Conservation (phyloP, 495 filamentous ascomycete genomes). For the Daldinia caldariorum region DNA sequence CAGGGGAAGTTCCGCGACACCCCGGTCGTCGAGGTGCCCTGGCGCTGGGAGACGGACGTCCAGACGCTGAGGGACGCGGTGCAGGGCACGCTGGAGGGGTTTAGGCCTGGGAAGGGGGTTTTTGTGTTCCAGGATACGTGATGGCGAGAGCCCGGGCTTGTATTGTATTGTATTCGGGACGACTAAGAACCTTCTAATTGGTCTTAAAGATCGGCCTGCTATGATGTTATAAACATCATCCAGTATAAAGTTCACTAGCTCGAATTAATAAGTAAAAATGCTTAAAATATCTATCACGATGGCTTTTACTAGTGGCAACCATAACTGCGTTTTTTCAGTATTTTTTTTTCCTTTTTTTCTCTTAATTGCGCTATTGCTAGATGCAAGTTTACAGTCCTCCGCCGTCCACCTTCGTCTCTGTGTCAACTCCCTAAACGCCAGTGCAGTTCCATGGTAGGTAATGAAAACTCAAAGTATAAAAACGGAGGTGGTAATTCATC, state of each 20-base stretch:
- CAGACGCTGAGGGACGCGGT: conserved; percentile 69
- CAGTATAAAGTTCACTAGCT: too few species aligned
- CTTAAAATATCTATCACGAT: too few species aligned
- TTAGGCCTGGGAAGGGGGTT: conserved; percentile 84
- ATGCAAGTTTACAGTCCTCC: conserved; percentile 16
- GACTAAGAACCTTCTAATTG: too few species aligned
- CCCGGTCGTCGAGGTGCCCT: conserved; percentile 79
- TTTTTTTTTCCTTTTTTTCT: neutral
- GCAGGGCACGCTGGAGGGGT: conserved; percentile 81
- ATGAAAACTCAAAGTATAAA: conserved; percentile 1
- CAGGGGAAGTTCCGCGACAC: conserved; percentile 82
- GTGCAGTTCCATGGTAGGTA: conserved; percentile 26
- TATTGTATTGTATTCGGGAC: neutral
- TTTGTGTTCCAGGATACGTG: conserved; percentile 75
- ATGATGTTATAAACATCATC: neutral
- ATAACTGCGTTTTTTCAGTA: too few species aligned
- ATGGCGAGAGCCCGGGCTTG: neutral
- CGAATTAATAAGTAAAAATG: too few species aligned
- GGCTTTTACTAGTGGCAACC: neutral
- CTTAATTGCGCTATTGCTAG: conserved; percentile 20
- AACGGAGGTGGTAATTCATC: neutral
- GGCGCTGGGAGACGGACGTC: conserved; percentile 81
- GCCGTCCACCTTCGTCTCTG: conserved; percentile 9
- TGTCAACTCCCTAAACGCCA: conserved; percentile 20
- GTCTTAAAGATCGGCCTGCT: neutral